phyloP scores from a whole-genome alignment of 352 stramenopile species.

The Globisporangium alternatum region DNA sequence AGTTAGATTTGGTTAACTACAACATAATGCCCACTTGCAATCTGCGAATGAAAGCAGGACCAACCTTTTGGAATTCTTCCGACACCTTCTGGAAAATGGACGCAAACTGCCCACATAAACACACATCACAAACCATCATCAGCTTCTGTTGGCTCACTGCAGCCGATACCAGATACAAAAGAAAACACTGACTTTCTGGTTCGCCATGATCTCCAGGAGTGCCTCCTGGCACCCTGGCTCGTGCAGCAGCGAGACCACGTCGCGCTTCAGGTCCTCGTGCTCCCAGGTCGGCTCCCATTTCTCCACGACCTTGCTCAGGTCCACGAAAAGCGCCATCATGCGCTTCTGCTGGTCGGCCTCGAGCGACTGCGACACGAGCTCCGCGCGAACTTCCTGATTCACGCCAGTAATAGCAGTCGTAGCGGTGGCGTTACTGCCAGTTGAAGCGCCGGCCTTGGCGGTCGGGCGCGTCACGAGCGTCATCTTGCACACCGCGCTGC shows the following conservation, averaged over 20 bases:
- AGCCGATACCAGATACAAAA: neutral
- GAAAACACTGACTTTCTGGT: constrained; percentile 7
- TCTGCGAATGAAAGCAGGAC: neutral
- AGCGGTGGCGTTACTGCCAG: constrained; percentile 12
- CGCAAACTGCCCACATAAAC: constrained; percentile 34
- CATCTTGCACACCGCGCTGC: constrained; percentile 63
- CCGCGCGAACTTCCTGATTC: constrained; percentile 16
- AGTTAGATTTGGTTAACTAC: neutral
- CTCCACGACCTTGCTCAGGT: constrained; percentile 73
- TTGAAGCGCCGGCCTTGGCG: constrained; percentile 17
- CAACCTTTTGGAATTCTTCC: constrained; percentile 51
- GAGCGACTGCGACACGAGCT: constrained; percentile 39
- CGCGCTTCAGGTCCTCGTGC: constrained; percentile 61
- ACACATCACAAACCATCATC: neutral
- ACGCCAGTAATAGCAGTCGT: neutral
- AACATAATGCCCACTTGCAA: neutral
- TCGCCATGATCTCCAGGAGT: constrained; percentile 60
- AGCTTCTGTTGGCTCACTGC: neutral
- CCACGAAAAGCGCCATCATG: constrained; percentile 68
- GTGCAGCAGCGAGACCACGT: constrained; percentile 70
- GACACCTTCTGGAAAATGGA: constrained; percentile 62
- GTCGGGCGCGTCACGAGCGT: constrained; percentile 43
- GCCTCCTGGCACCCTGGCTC: constrained; percentile 72
- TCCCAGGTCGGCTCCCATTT: constrained; percentile 62
- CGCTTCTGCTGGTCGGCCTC: constrained; percentile 58